A percentile compares a stretch with the other conserved stretches of the same genome.
Evolutionary conservation across 2,329 filamentous ascomycete species (phyloP).

Genomic region (Xylaria sp.): DNA sequence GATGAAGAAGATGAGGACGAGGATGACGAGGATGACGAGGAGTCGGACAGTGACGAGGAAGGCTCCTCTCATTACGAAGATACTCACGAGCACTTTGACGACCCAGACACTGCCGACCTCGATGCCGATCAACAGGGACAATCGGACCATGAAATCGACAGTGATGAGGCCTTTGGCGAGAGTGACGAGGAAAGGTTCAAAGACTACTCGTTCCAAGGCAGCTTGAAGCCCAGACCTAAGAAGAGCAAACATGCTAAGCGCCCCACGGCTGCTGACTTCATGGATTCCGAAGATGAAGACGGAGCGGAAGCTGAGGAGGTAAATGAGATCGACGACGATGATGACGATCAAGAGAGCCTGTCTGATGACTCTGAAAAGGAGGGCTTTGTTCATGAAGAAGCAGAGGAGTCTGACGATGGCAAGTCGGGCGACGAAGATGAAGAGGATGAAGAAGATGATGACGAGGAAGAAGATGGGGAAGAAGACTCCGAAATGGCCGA

Average conservation of each 20-base stretch:
- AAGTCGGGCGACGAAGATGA: slow-evolving; percentile 10
- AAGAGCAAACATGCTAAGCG: slow-evolving; percentile 35
- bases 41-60: slow-evolving; percentile 41
- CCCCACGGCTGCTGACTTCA: slow-evolving; percentile 53
- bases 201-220: slow-evolving; percentile 61
- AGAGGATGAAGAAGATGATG: background rate
- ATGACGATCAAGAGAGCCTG: slow-evolving; percentile 14
- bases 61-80: slow-evolving; percentile 31
- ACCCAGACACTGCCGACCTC: slow-evolving; percentile 52
- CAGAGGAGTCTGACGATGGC: slow-evolving; percentile 17
- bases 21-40: slow-evolving; percentile 34
- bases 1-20: slow-evolving; percentile 36
- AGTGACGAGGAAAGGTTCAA: slow-evolving; percentile 81
- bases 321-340: slow-evolving; percentile 16
- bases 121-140: slow-evolving; percentile 43
- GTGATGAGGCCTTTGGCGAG: slow-evolving; percentile 68
- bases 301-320: slow-evolving; percentile 2
- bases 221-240: slow-evolving; percentile 44
- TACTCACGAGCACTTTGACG: slow-evolving; percentile 40
- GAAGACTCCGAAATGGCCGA: slow-evolving; percentile 7
- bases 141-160: slow-evolving; percentile 57
- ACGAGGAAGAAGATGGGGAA: slow-evolving; percentile 20
- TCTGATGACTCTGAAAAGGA: slow-evolving; percentile 16
- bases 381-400: slow-evolving; percentile 19
- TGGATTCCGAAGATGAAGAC: slow-evolving; percentile 40